These are phyloP conservation scores for Peniophora sp. DNA, from an alignment of 1,284 basidiomycete genomes.

Conservation along the genomic window DNA sequence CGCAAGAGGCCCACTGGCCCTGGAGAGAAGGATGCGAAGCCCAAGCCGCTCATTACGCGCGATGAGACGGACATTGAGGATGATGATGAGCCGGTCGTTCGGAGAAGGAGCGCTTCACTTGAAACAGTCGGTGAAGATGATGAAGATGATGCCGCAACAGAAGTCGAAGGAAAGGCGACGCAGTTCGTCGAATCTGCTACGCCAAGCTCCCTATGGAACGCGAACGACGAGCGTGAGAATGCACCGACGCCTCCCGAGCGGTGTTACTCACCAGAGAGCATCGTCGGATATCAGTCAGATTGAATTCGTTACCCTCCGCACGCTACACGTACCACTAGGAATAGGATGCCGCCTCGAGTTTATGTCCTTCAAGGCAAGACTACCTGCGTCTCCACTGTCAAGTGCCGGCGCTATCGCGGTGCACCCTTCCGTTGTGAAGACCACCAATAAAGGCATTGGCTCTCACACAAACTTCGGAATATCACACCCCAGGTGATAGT, in stretches of 20 bases:
- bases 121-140: not conserved
- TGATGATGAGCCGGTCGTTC: not conserved
- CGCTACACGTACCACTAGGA: too few relatives aligned
- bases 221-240: not conserved
- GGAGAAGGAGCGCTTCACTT: not conserved
- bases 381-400: too few relatives aligned
- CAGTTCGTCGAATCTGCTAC: not conserved
- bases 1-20: not conserved
- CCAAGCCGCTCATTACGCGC: not conserved
- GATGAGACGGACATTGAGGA: not conserved
- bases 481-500: too few relatives aligned
- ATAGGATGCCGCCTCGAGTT: too few relatives aligned
- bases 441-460: too few relatives aligned
- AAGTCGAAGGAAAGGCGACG: not conserved
- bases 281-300: not conserved
- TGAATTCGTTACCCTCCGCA: not conserved
- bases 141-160: not conserved
- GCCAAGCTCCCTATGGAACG: not conserved
- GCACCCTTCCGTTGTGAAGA: too few relatives aligned
- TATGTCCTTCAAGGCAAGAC: too few relatives aligned
- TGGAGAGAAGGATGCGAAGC: conserved; percentile 9
- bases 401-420: too few relatives aligned
- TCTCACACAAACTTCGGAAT: too few relatives aligned
- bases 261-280: not conserved
- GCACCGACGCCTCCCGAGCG: not conserved